Percentiles rank a stretch among this genome's conserved stretches.
Conservation (phyloP, 1,284 basidiomycete genomes). For the Austroboletus niveus region DNA sequence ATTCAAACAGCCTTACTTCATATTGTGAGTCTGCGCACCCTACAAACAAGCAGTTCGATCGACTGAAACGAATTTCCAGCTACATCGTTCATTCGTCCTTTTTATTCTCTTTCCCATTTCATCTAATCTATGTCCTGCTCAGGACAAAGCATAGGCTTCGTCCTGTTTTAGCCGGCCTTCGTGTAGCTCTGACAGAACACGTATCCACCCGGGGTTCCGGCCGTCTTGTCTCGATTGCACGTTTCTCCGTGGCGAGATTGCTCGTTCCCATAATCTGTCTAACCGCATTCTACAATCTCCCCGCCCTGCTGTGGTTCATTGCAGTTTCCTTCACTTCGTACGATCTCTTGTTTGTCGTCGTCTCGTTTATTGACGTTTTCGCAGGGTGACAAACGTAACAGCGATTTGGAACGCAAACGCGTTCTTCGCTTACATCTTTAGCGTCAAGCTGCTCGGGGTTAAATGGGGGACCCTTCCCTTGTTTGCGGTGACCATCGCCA, state of each 20-base stretch:
- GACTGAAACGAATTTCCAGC: constrained; percentile 37
- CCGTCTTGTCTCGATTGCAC: constrained; percentile 10
- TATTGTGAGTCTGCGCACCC: constrained; percentile 58
- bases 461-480: constrained; percentile 64
- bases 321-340: constrained; percentile 71
- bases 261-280: constrained; percentile 45
- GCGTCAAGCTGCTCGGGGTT: constrained; percentile 57
- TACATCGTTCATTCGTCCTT: constrained; percentile 77
- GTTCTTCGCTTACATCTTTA: constrained; percentile 77
- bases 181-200: constrained; percentile 51
- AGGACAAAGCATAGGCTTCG: constrained; percentile 46
- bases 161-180: constrained; percentile 50
- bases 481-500: constrained; percentile 72
- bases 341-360: constrained; percentile 30
- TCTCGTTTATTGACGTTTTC: constrained; percentile 12
- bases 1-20: constrained; percentile 74
- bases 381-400: constrained; percentile 74
- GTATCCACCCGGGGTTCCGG: constrained; percentile 38
- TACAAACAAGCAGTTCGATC: background rate
- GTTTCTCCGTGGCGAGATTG: constrained; percentile 48
- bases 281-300: constrained; percentile 59
- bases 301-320: constrained; percentile 70
- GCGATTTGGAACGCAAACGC: constrained; percentile 86
- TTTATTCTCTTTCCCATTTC: constrained; percentile 65
- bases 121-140: constrained; percentile 58